Base-by-base conservation (phyloP, 257 asterid species). In the Cynanchum wilfordii region DNA sequence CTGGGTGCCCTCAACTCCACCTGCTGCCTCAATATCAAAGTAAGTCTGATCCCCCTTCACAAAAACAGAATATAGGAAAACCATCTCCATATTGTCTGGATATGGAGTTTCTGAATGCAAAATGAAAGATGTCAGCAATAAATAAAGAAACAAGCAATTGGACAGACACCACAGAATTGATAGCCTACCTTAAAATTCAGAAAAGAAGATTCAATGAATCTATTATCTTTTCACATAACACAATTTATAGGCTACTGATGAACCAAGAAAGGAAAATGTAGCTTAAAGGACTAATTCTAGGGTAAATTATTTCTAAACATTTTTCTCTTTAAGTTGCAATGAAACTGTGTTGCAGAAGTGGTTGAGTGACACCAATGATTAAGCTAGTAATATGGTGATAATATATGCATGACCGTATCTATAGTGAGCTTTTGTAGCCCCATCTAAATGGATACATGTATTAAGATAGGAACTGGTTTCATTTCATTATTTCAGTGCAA, bases 11-110 rank as follows among this genome's bases (percentile, higher is more conserved):
- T 93, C 97, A 25, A 82, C 85, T 52, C 90, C 95, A 36, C 82
- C 85, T 0, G 86, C 70, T 45, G 90, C 71, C 65, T 77, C 81
- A 22, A 89, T 75, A 72, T 78, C 86, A 51, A 85, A 91, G 80
- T 89, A 86, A 10, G 92, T 88, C 40, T 88, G 97, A 74, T 91
- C 96, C 36, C 98, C 98, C 85, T 91, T 88, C 10, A 94, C 92
- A 66, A 91, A 91, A 24, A 74, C 90, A 0, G 96, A 85, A 86
- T 89, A 91, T 74, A 91, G 80, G 85, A 94, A 91, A 20, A 94
- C 88, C 93, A 87, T 75, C 76, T 83, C 89, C 97, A 88, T 82
- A 78, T 86, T 88, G 73, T 89, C 87, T 7, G 95, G 99, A 75
- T 89, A 88, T 40, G 89, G 93, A 60, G 88, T 88, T 77, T 86